A percentile compares a stretch with the other conserved stretches of the same genome.
Conservation (phyloP, 495 filamentous ascomycete species). For the Aspergillus affinis region DNA sequence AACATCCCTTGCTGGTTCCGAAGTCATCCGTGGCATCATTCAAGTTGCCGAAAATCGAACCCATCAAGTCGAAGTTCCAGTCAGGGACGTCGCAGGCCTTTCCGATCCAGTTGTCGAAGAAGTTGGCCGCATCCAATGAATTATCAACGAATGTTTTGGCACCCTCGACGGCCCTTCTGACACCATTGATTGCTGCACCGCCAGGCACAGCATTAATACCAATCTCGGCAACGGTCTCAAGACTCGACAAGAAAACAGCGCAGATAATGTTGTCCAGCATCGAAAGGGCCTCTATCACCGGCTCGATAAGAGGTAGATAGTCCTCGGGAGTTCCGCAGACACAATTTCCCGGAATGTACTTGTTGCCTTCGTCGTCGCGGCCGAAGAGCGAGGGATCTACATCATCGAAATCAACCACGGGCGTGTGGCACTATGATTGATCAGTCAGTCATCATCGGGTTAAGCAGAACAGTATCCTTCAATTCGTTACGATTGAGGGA, state of each 20-base stretch:
- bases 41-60: background rate
- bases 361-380: background rate
- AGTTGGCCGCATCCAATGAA: background rate
- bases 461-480: background rate
- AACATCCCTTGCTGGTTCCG: background rate
- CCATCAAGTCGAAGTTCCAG: background rate
- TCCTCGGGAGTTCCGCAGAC: conserved; percentile 1
- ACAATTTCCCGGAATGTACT: background rate
- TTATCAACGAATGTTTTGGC: background rate
- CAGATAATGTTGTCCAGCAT: conserved; percentile 3
- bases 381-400: background rate
- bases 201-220: background rate
- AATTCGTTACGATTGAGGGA: background rate
- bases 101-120: background rate
- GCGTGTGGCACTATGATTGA: background rate
- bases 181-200: background rate
- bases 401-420: background rate
- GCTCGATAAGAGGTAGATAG: conserved; percentile 3
- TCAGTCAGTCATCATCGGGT: background rate
- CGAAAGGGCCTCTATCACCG: background rate
- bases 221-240: background rate
- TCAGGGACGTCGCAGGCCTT: background rate
- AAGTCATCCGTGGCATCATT: background rate
- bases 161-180: background rate
- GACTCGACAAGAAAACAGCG: conserved; percentile 2